Base-by-base conservation (phyloP, 805 yeast genomes). In the Cyberlindnera xishuangbannaensis region DNA sequence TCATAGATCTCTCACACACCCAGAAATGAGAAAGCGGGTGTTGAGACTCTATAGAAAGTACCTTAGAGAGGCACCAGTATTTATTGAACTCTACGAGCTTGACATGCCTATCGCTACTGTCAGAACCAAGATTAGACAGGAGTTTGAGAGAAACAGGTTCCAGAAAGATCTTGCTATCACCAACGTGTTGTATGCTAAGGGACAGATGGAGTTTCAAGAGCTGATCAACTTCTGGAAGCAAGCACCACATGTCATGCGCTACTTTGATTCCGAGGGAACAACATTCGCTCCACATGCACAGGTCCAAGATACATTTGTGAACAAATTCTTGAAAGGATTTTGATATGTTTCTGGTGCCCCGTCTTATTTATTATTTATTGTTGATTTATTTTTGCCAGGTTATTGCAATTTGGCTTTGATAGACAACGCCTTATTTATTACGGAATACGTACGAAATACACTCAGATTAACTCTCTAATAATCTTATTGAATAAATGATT, bases 121-220 rank as follows among this genome's bases (percentile, higher is more conserved):
- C 38, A 78, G 85, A 59, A 83, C 95, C 37, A 83, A 81, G 62
- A 71, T 85, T 45, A 77, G 95, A 70, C 92, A 84, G 60, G 92
- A 85, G 60, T 85, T 85, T 48, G 95, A 85, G 61, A 78, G 94
- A 64, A 71, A 84, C 53, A 70, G 95, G 53, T 84, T 67, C 53
- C 85, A 83, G 33, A 64, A 64, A 33, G 85, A 81, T 51, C 56
- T 79, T 45, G 73, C 74, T 21, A 73, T 80, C 28, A 67, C 71
- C 43, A 85, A 84, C 59, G 70, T 82, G 13, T 65, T 85, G 37
- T 74, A 75, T 46, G 76, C 83, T 64, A 82, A 83, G 64, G 95
- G 90, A 6, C 87, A 83, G 52, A 83, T 83, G 92, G 95, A 85
- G 58, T 85, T 77, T 61, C 95, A 84, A 63, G 95, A 84, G 55